Evolutionary conservation across 2,329 filamentous ascomycete genomes (phyloP).

Genomic region (Xylariaceae sp.): DNA sequence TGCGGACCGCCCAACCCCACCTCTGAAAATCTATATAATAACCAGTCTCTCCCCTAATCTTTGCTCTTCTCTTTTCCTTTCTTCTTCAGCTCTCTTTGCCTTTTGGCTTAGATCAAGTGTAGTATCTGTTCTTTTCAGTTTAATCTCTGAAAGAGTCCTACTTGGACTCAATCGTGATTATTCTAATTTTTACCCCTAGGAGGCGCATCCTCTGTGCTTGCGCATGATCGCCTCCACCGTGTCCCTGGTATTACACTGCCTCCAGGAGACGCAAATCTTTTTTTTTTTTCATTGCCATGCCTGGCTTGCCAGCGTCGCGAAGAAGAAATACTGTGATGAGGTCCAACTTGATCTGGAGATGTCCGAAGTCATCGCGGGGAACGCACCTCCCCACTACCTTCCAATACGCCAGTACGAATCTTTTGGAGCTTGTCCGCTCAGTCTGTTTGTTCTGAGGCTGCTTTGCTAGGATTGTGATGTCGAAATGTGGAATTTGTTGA

Average conservation of each 20-base stretch:
- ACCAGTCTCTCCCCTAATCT: constrained; percentile 5
- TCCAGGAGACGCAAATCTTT: constrained; percentile 65
- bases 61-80: constrained; percentile 14
- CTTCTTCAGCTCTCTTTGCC: constrained; percentile 41
- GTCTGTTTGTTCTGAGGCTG: too few species aligned
- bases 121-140: constrained; percentile 97
- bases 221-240: constrained; percentile 62
- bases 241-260: constrained; percentile 74
- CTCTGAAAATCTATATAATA: constrained; percentile 7
- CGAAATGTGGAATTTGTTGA: too few species aligned
- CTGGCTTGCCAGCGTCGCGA: constrained; percentile 51
- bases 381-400: too few species aligned
- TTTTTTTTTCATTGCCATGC: constrained; percentile 61
- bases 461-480: too few species aligned
- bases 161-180: constrained; percentile 72
- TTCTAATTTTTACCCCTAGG: constrained; percentile 67
- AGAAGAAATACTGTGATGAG: too few species aligned
- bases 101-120: constrained; percentile 68
- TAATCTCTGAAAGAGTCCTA: constrained; percentile 87
- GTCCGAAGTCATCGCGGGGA: too few species aligned
- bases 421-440: too few species aligned
- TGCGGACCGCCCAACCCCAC: constrained; percentile 11
- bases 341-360: too few species aligned
- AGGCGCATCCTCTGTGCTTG: constrained; percentile 65
- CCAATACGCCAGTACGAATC: too few species aligned